Conservation (phyloP, 768 basidiomycete genomes). For the Hysterangium stoloniferum region DNA sequence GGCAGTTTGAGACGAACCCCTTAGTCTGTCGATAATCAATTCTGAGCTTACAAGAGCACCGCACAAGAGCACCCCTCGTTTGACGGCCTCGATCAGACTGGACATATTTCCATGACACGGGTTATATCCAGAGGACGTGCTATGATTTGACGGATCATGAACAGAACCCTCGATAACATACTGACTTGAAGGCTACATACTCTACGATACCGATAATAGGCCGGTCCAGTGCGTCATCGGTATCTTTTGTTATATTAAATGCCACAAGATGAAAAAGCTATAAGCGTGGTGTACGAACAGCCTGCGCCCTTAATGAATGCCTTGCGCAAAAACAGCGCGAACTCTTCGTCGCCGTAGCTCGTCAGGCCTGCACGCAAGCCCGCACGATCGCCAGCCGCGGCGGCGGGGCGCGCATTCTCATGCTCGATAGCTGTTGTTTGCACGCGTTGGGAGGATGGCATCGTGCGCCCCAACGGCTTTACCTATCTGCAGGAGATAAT, state of each 20-base stretch:
- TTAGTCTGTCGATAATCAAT: background rate
- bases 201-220: slow-evolving; percentile 21
- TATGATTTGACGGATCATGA: background rate
- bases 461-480: too few species aligned
- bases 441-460: too few species aligned
- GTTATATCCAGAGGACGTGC: slow-evolving; percentile 20
- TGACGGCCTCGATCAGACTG: slow-evolving; percentile 18
- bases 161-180: background rate
- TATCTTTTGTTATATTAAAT: slow-evolving; percentile 3
- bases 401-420: too few species aligned
- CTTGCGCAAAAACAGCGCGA: slow-evolving; percentile 22
- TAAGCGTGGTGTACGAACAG: slow-evolving; percentile 1
- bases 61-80: slow-evolving; percentile 18
- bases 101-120: slow-evolving; percentile 22
- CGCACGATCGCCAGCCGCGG: too few species aligned
- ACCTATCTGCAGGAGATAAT: too few species aligned
- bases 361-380: slow-evolving; percentile 16
- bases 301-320: slow-evolving; percentile 25
- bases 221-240: slow-evolving; percentile 22
- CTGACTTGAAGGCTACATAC: background rate
- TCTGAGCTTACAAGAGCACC: slow-evolving; percentile 15
- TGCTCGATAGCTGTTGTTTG: too few species aligned
- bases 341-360: slow-evolving; percentile 20
- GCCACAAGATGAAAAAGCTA: background rate
- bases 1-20: background rate